Conservation (phyloP, 2,329 filamentous ascomycete genomes). For the Furcasterigmium furcatum region DNA sequence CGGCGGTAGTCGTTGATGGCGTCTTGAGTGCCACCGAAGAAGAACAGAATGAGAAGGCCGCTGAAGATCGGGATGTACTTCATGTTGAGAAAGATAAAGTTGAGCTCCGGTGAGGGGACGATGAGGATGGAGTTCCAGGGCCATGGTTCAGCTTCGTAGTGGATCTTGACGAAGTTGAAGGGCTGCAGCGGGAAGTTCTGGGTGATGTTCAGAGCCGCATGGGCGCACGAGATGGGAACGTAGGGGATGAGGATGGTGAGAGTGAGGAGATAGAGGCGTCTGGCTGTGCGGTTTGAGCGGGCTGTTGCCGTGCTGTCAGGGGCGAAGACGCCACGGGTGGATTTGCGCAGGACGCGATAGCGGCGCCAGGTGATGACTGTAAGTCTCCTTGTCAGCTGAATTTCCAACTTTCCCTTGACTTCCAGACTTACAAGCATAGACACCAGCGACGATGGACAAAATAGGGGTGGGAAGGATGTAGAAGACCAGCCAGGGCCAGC, state of each 20-base stretch:
- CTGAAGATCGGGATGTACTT: conserved; percentile 47
- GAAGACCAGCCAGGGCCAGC: conserved; percentile 47
- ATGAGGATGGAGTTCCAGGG: conserved; percentile 47
- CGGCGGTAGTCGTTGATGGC: conserved; percentile 46
- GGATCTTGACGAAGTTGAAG: conserved; percentile 39
- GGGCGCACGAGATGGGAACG: conserved; percentile 41
- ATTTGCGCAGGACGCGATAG: conserved; percentile 41
- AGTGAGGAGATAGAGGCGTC: conserved; percentile 54
- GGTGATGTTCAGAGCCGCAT: conserved; percentile 37
- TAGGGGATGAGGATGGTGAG: conserved; percentile 49
- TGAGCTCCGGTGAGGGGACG: conserved; percentile 34
- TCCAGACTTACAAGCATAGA: conserved; percentile 42
- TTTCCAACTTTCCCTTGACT: neutral
- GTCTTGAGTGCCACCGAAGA: conserved; percentile 55
- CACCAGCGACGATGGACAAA: conserved; percentile 38
- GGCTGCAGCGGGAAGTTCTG: conserved; percentile 20
- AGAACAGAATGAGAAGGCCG: conserved; percentile 44
- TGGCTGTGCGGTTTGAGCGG: conserved; percentile 43
- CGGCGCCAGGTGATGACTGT: conserved; percentile 43
- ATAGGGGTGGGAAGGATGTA: conserved; percentile 42
- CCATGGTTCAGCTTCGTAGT: conserved; percentile 28
- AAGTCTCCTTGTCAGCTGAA: neutral
- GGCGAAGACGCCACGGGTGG: conserved; percentile 33
- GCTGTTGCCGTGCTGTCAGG: conserved; percentile 34
- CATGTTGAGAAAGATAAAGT: conserved; percentile 37